A percentile compares a stretch with the other conserved stretches of the same genome.
These are phyloP conservation scores for Bryum argenteum DNA, from an alignment of 225 moss, liverwort and hornwort species.

Conservation along the genomic window DNA sequence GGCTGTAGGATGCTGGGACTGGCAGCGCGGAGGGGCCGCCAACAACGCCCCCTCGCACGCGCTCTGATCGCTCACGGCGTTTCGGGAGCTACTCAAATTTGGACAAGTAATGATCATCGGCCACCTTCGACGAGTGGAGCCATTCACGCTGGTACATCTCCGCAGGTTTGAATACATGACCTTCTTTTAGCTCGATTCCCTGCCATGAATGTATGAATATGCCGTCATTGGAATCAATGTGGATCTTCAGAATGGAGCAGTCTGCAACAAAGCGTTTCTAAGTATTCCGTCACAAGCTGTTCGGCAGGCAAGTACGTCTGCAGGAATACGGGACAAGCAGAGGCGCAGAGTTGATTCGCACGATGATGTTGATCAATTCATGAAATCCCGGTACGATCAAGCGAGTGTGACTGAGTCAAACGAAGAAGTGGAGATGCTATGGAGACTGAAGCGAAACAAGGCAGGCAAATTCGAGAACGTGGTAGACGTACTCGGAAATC, in stretches of 20 bases:
- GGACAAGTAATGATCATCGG: constrained; percentile 28
- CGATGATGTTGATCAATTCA: constrained; percentile 37
- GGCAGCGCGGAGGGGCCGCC: constrained; percentile 45
- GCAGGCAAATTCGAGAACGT: constrained; percentile 47
- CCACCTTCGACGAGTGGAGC: constrained; percentile 39
- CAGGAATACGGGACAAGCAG: constrained; percentile 20
- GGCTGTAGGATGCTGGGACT: constrained; percentile 33
- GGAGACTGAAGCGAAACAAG: constrained; percentile 41
- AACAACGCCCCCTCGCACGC: constrained; percentile 20
- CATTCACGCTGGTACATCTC: constrained; percentile 40
- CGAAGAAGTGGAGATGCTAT: constrained; percentile 18
- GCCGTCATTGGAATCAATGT: constrained; percentile 2
- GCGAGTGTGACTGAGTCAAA: constrained; percentile 15
- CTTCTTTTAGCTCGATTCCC: neutral
- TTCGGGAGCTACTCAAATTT: neutral
- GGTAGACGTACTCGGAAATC: constrained; percentile 37
- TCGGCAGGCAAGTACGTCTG: constrained; percentile 29
- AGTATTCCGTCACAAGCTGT: neutral
- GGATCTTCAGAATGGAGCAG: constrained; percentile 24
- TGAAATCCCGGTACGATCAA: constrained; percentile 43
- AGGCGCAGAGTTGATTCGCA: constrained; percentile 8
- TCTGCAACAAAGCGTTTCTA: constrained; percentile 20
- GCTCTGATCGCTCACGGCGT: neutral
- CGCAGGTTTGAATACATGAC: constrained; percentile 41
- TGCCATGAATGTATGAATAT: neutral